Base-by-base conservation (phyloP, 75 land plant species). In the Cunninghamia lanceolata region DNA sequence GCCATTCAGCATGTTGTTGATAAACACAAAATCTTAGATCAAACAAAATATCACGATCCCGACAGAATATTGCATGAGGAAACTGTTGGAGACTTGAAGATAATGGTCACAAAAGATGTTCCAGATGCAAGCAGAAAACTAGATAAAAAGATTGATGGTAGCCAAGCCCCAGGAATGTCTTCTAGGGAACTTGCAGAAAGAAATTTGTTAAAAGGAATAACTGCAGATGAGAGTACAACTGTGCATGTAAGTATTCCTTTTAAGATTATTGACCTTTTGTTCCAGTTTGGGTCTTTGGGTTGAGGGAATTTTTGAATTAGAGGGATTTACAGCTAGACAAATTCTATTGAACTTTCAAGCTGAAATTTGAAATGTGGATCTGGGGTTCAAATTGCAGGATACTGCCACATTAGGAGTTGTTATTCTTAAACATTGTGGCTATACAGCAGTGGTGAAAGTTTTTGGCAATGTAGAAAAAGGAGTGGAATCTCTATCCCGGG, bases 191-290 rank as follows among this genome's bases (percentile, higher is more conserved):
- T 96, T 82, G 89, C 93, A 36, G 89, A 88, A 78, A 90, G 94
- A 87, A 98, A 95, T 88, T 88, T 98, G 86, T 93, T 98, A 53
- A 98, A 98, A 88, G 99, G 99, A 85, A 94, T 98, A 45, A 96
- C 99, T 56, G 99, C 99, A 66, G 99, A 98, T 88, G 99, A 98
- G 85, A 98, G 95, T 89, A 95, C 94, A 13, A 96, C 95, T 47
- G 94, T 98, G 68, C 99, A 98, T 88, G 99, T 98, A 91, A 85
- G 93, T 85, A 38, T 40, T 10, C 17, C 59, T 84, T 39, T 40
- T 39, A 70, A n/a, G 73, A 34, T 59, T 11, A 25, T 46, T 66
- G 45, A 45, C 1, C 47, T 80, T 40, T 45, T 80, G 13, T 80
- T 45, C 47, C 30, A 39, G 82, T 45, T 80, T 45, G 46, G 10